These are phyloP conservation scores for Botrytis pseudocinerea DNA, from an alignment of 2,329 filamentous ascomycete species.

Conservation along the genomic window DNA sequence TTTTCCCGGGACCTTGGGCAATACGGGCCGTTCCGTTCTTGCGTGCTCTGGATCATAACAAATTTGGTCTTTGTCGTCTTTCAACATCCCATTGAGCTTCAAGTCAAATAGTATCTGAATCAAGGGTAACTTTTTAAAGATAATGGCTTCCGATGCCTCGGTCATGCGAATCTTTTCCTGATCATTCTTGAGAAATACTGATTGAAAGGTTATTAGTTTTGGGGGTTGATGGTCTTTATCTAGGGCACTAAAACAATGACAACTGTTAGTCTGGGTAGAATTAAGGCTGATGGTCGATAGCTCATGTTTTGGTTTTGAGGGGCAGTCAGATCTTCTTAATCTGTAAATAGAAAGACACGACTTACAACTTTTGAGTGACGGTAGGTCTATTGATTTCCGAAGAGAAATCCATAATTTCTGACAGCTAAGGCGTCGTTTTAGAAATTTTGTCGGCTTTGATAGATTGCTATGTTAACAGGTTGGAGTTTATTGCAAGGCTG, in stretches of 20 bases:
- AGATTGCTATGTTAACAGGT: neutral
- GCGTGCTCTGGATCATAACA: neutral
- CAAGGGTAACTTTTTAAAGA: neutral
- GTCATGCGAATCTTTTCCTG: neutral
- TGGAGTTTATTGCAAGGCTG: too few relatives aligned
- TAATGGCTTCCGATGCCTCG: neutral
- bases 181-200: neutral
- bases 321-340: neutral
- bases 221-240: neutral
- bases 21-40: neutral
- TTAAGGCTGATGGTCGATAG: neutral
- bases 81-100: neutral
- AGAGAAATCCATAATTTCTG: neutral
- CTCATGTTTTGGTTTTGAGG: too few relatives aligned
- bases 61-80: neutral
- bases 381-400: neutral
- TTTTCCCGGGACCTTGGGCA: neutral
- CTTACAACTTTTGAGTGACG: neutral
- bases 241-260: neutral
- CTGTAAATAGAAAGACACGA: neutral
- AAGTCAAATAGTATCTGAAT: neutral
- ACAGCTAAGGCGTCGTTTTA: neutral
- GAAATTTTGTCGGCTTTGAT: neutral
- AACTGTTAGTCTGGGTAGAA: neutral
- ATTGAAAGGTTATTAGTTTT: neutral